A percentile compares a stretch with the other conserved stretches of the same genome.
Conservation (phyloP, 306 rosid species). For the Medicago ruthenica region DNA sequence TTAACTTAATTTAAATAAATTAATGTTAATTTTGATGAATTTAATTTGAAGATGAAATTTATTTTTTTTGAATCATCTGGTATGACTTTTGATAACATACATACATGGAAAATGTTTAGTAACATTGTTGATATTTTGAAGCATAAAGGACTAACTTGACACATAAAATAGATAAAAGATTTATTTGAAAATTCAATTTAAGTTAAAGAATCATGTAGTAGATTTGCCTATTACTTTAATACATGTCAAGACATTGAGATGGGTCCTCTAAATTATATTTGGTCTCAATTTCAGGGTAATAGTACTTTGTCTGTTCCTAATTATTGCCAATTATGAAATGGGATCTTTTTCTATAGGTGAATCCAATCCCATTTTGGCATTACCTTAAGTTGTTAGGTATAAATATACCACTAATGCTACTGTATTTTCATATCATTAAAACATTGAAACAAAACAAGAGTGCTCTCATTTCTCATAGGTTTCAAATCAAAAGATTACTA, state of each 20-base stretch:
- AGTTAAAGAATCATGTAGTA: too few species aligned
- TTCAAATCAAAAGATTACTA: not conserved
- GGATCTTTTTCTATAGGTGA: constrained; percentile 34
- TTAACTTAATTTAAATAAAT: not conserved
- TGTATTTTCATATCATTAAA: constrained; percentile 33
- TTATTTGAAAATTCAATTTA: too few species aligned
- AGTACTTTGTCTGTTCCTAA: constrained; percentile 39
- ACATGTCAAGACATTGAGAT: constrained; percentile 28
- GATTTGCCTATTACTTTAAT: not conserved
- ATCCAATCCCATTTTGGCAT: constrained; percentile 47
- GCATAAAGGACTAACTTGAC: too few species aligned
- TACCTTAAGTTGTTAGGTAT: constrained; percentile 41
- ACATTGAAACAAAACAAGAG: constrained; percentile 36
- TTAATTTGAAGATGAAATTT: too few species aligned
- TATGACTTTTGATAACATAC: too few species aligned
- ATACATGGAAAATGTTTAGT: too few species aligned
- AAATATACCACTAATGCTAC: constrained; percentile 42
- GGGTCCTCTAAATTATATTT: not conserved
- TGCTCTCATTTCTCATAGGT: not conserved
- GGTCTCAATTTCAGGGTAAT: constrained; percentile 27
- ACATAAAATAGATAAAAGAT: too few species aligned
- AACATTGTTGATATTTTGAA: too few species aligned
- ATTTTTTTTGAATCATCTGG: too few species aligned
- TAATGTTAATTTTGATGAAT: too few species aligned
- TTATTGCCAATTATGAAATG: constrained; percentile 44